These are phyloP conservation scores for Rhizopogon rudus DNA, from an alignment of 768 basidiomycete species.

Conservation along the genomic window DNA sequence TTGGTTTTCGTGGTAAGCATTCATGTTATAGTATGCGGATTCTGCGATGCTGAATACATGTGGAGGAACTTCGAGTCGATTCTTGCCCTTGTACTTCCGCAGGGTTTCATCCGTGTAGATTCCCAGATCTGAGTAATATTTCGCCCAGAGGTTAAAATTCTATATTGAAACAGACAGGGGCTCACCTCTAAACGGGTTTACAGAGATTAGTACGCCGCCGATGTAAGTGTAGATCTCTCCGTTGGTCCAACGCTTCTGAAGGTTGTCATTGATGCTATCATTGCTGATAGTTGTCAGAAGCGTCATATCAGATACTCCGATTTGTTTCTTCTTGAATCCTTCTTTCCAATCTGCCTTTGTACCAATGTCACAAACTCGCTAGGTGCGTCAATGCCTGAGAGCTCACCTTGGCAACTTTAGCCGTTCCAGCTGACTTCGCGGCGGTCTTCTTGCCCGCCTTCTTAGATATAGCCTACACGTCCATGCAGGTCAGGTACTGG, in stretches of 20 bases:
- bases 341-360: conserved; percentile 97
- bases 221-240: conserved; percentile 99
- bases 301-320: conserved; percentile 99
- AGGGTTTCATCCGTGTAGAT: conserved; percentile 94
- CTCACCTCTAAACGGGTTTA: conserved; percentile 92
- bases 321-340: conserved; percentile 99
- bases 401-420: conserved; percentile 73
- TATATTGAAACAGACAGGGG: conserved; percentile 1
- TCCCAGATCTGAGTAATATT: conserved; percentile 67
- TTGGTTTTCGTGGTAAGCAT: conserved; percentile 98
- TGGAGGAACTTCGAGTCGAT: conserved; percentile 94
- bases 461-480: conserved; percentile 72
- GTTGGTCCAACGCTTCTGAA: conserved; percentile 93
- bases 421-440: conserved; percentile 50
- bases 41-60: conserved; percentile 99
- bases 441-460: conserved; percentile 85
- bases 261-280: conserved; percentile 95
- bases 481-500: neutral
- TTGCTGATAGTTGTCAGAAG: conserved; percentile 95
- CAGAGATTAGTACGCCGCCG: conserved; percentile 97
- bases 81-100: conserved; percentile 89
- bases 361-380: conserved; percentile 5
- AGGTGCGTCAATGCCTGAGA: conserved; percentile 2
- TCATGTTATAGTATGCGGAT: conserved; percentile 98
- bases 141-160: conserved; percentile 5